phyloP scores from a whole-genome alignment of 2,329 filamentous ascomycete species.

The Sporothrix sp. region DNA sequence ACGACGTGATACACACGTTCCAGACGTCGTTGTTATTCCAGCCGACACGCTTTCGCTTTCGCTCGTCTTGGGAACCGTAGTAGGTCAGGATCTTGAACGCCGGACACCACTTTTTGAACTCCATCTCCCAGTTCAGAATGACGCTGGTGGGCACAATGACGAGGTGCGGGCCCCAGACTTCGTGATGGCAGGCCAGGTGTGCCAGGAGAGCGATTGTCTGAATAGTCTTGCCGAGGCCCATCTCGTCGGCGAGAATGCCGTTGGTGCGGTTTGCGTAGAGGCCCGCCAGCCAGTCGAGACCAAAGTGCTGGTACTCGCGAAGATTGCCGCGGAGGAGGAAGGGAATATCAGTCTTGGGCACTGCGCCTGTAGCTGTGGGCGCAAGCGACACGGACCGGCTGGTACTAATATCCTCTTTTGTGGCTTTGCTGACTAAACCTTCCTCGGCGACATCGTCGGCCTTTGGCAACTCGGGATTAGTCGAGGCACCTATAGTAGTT shows the following conservation, averaged over 20 bases:
- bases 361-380: constrained; percentile 23
- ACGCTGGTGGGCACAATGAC: constrained; percentile 96
- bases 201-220: constrained; percentile 92
- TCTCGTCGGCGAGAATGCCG: constrained; percentile 93
- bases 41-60: constrained; percentile 78
- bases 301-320: constrained; percentile 92
- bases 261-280: constrained; percentile 90
- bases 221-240: constrained; percentile 97
- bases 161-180: constrained; percentile 91
- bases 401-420: constrained; percentile 23
- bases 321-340: constrained; percentile 78
- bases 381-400: constrained; percentile 27
- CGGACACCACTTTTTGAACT: constrained; percentile 98
- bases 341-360: constrained; percentile 59
- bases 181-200: constrained; percentile 80
- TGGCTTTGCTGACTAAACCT: constrained; percentile 24
- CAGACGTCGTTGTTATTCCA: constrained; percentile 91
- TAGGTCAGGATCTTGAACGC: constrained; percentile 98
- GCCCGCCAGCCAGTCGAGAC: constrained; percentile 92
- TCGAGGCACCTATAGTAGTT: no score
- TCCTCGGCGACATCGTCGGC: constrained; percentile 1
- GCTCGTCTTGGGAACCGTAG: constrained; percentile 88
- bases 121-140: constrained; percentile 99
- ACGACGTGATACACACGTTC: constrained; percentile 97
- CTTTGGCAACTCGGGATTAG: no score